Conservation (phyloP, 2,329 filamentous ascomycete genomes). For the Trichoderma afroharzianum region DNA sequence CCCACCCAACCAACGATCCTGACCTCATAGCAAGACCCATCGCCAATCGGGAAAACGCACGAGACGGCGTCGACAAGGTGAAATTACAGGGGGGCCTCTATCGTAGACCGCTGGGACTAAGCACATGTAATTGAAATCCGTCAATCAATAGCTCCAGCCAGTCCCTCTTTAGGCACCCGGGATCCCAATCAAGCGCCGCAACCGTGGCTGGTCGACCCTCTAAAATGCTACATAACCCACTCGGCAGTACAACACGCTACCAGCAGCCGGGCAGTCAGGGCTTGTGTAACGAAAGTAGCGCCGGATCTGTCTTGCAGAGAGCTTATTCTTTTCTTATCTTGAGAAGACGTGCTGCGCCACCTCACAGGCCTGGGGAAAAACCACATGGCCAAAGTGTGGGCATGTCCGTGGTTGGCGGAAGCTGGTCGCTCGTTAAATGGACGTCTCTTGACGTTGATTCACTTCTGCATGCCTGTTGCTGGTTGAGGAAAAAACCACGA, state of each 20-base stretch:
- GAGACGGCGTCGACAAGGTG: background rate
- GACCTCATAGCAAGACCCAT: background rate
- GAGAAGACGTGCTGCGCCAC: background rate
- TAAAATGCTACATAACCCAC: background rate
- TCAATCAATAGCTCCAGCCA: background rate
- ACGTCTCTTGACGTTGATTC: background rate
- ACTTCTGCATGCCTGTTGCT: background rate
- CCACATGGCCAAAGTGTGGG: background rate
- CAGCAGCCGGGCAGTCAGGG: background rate
- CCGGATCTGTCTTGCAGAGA: slow-evolving; percentile 2
- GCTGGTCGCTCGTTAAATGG: background rate
- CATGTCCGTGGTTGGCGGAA: background rate
- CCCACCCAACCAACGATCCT: background rate
- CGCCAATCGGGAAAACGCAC: background rate
- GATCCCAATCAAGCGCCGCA: background rate
- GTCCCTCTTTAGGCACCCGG: background rate
- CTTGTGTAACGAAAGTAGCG: background rate
- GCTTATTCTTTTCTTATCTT: slow-evolving; percentile 10
- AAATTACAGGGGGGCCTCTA: background rate
- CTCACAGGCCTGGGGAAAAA: background rate
- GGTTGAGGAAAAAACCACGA: background rate
- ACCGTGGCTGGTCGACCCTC: background rate
- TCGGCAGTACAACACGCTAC: background rate
- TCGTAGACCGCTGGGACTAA: background rate
- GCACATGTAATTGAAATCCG: background rate